Conservation (phyloP, 352 stramenopile genomes). For the Phytophthora palmivora region DNA sequence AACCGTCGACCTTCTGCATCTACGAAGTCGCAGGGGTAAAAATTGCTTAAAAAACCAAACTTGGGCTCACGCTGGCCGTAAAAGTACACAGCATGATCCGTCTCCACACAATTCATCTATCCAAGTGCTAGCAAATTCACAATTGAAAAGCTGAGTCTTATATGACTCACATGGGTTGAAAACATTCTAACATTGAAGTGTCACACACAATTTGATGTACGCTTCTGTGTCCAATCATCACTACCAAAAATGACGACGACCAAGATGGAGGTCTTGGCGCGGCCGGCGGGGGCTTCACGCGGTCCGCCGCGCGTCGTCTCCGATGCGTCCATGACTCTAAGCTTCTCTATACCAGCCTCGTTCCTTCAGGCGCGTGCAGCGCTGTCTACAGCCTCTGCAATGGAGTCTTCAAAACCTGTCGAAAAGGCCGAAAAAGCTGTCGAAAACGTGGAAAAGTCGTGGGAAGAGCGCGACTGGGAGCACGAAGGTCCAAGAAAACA, state of each 20-base stretch:
- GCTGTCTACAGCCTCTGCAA: conserved; percentile 8
- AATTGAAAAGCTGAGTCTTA: not conserved
- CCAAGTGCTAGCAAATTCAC: conserved; percentile 6
- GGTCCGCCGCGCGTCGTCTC: conserved; percentile 37
- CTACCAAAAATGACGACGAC: not conserved
- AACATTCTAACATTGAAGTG: too few species aligned
- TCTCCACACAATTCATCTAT: conserved; percentile 45
- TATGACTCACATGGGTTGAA: too few species aligned
- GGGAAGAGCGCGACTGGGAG: conserved; percentile 63
- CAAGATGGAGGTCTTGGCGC: conserved; percentile 58
- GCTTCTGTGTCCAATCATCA: conserved; percentile 7
- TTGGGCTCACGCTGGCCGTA: conserved; percentile 46
- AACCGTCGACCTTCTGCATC: conserved; percentile 41
- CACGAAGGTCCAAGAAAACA: not conserved
- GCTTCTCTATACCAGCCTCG: conserved; percentile 47
- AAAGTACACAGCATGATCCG: conserved; percentile 57
- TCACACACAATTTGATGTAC: too few species aligned
- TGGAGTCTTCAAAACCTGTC: conserved; percentile 11
- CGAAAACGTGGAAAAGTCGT: conserved; percentile 36
- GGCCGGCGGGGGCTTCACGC: conserved; percentile 20
- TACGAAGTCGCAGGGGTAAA: conserved; percentile 60
- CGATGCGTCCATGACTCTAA: conserved; percentile 56
- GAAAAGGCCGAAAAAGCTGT: conserved; percentile 11
- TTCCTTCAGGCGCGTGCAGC: conserved; percentile 17
- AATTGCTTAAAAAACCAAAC: conserved; percentile 72